Base-by-base conservation (phyloP, 2,329 filamentous ascomycete genomes). In the Aspergillus floridensis region DNA sequence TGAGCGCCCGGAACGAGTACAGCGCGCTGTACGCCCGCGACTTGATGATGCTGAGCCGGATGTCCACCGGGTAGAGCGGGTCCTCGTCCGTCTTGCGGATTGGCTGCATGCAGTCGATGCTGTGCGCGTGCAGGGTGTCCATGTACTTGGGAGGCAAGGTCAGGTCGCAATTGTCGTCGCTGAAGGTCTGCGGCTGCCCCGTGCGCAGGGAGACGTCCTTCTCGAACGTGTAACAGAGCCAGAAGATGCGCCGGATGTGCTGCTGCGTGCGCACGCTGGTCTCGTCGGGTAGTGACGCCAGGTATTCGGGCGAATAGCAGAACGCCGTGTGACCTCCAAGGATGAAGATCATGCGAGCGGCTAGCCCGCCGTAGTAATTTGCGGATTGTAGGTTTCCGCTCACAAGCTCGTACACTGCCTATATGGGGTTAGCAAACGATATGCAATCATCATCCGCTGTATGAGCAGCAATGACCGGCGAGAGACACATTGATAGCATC, bases 161-260 rank as follows among this genome's bases (percentile, higher is more conserved):
- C 14, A 85, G 70, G 63, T 85, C 82, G 62, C 83, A 85, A 56
- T 82, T 79, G 16, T 82, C 79, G 54, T 84, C 81, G 3, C 72
- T 68, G 21, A 85, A 79, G 1, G 76, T 69, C 1, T 83, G 82
- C 0, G 82, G 82, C 51, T 83, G 82, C 0, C 82, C 82, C 0
- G 79, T 82, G 3, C 83, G 78, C 0, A 86, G 72, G 0, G 81
- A 74, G 12, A 85, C 74, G n/a, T 86, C 83, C 60, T 84, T 86
- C 63, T 86, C 84, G 10, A 84, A 69, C 2, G 74, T 75, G 58
- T 84, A 86, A 61, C 79, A 80, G 5, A 85, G 64, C 83, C 84
- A 86, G 64, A 86, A 86, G 0, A 85, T 46, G 53, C 73, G 73
- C 5, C 76, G 74, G 4, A 74, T 57, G 32, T 77, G 73, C 4